These are phyloP conservation scores for Hibiscus trionum DNA, from an alignment of 345 rosid species.

Conservation along the genomic window DNA sequence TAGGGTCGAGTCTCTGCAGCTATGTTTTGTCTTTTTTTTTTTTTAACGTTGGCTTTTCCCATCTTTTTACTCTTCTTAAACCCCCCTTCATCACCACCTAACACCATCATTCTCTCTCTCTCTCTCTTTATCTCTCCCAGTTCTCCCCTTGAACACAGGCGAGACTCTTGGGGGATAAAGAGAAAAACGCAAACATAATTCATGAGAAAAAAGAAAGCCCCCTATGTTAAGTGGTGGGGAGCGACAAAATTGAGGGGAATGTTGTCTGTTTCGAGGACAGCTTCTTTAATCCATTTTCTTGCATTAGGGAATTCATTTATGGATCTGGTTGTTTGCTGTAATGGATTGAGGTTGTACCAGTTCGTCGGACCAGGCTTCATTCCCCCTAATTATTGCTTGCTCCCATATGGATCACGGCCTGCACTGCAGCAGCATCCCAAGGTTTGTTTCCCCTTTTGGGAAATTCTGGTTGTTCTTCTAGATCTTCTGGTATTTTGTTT, in stretches of 20 bases:
- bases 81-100: neutral
- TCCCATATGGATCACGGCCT: conserved; percentile 21
- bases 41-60: conserved; percentile 24
- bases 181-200: neutral
- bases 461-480: neutral
- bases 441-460: conserved; percentile 13
- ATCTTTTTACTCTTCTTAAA: conserved; percentile 18
- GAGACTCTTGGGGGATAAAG: conserved; percentile 51
- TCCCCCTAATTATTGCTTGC: conserved; percentile 79
- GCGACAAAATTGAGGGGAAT: conserved; percentile 73
- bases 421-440: conserved; percentile 4
- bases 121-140: conserved; percentile 4
- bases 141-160: conserved; percentile 51
- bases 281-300: conserved; percentile 15
- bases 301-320: neutral
- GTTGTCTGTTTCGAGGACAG: conserved; percentile 97
- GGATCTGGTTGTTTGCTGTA: conserved; percentile 8
- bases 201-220: neutral
- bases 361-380: conserved; percentile 99
- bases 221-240: neutral
- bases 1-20: conserved; percentile 31
- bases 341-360: conserved; percentile 22
- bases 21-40: conserved; percentile 4
- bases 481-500: conserved; percentile 7
- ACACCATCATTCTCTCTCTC: conserved; percentile 17